phyloP scores from a whole-genome alignment of 23 red algal genomes.

The Gracilaria vermiculophylla region DNA sequence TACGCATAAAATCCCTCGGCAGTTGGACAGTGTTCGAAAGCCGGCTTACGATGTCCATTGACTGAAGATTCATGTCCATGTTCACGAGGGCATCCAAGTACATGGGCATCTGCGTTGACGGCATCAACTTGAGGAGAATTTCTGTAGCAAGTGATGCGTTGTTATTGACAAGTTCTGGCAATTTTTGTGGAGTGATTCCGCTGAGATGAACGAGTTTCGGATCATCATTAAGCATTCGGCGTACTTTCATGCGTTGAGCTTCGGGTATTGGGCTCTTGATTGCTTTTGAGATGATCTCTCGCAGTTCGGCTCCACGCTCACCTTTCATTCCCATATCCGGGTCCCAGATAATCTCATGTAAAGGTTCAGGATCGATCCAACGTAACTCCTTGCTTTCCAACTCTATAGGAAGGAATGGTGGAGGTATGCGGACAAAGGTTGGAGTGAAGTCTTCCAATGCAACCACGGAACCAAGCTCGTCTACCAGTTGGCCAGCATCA shows the following conservation, averaged over 20 bases:
- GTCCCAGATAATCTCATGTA: constrained; percentile 87
- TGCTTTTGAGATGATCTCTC: constrained; percentile 79
- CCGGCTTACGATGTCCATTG: constrained; percentile 83
- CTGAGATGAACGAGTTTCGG: constrained; percentile 73
- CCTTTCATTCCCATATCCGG: constrained; percentile 59
- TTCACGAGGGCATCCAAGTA: constrained; percentile 75
- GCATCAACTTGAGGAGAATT: constrained; percentile 73
- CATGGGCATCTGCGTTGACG: constrained; percentile 64
- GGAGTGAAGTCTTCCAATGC: constrained; percentile 60
- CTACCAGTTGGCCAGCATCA: constrained; percentile 19
- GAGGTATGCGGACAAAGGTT: constrained; percentile 70
- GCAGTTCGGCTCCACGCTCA: constrained; percentile 56
- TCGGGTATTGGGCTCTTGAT: constrained; percentile 67
- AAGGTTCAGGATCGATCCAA: constrained; percentile 83
- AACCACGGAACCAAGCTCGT: constrained; percentile 49
- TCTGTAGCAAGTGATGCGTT: constrained; percentile 80
- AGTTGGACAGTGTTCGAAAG: constrained; percentile 78
- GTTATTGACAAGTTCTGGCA: constrained; percentile 89
- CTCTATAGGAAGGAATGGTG: constrained; percentile 77
- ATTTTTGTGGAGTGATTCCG: constrained; percentile 77
- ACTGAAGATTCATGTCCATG: constrained; percentile 92
- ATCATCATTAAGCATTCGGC: constrained; percentile 54
- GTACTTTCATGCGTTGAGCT: constrained; percentile 38
- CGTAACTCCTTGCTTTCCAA: constrained; percentile 55
- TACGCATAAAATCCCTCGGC: constrained; percentile 82